Percentiles rank a stretch among this genome's conserved stretches.
Evolutionary conservation across 2,329 filamentous ascomycete genomes (phyloP).

Genomic region (Colletotrichum paranaense): DNA sequence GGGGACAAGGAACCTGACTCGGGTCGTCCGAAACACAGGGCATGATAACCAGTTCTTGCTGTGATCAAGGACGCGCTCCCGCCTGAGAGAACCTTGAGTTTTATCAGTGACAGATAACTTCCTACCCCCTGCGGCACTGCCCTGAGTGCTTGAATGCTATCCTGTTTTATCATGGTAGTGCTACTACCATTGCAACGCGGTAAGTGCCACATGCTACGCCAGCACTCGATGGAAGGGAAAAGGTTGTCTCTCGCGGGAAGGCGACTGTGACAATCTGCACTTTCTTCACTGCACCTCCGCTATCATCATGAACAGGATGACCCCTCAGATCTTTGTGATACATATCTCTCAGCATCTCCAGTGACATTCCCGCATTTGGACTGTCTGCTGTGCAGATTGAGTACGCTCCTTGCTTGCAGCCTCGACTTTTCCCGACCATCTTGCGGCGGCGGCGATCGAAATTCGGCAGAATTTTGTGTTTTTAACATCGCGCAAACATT

Average conservation of each 20-base stretch:
- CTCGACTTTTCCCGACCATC: not conserved
- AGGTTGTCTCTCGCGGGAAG: not conserved
- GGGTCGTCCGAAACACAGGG: not conserved
- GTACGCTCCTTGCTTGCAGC: not conserved
- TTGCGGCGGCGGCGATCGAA: not conserved
- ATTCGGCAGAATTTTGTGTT: not conserved
- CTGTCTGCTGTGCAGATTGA: not conserved
- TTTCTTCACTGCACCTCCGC: not conserved
- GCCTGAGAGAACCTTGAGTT: not conserved
- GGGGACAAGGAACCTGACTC: conserved; percentile 1
- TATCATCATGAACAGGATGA: not conserved
- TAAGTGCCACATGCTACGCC: not conserved
- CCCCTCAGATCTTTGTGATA: not conserved
- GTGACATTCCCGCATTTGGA: not conserved
- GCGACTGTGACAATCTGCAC: not conserved
- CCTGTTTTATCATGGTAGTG: conserved; percentile 9
- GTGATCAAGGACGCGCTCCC: not conserved
- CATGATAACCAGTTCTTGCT: not conserved
- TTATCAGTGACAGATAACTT: not conserved
- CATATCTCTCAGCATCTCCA: not conserved
- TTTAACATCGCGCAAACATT: too few relatives aligned
- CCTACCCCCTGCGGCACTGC: not conserved
- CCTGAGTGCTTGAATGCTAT: not conserved
- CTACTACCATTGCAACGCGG: not conserved
- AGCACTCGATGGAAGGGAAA: not conserved